Percentiles rank a stretch among this genome's conserved stretches.
phyloP scores from a whole-genome alignment of 768 basidiomycete species.

The Mycena galopus region DNA sequence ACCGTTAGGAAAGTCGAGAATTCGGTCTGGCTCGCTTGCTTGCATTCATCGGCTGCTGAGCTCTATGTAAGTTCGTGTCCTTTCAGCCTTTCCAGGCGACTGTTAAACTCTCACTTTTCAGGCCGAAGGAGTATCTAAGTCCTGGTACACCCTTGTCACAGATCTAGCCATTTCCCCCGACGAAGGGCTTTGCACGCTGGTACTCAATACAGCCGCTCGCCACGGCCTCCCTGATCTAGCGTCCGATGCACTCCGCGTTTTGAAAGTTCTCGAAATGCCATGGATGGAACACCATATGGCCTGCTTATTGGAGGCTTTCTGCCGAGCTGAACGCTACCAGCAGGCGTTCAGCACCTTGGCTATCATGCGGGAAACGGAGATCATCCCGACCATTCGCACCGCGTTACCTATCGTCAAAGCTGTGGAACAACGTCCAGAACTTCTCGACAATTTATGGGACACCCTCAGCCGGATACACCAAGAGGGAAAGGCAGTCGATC shows the following conservation, averaged over 20 bases:
- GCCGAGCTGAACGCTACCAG: slow-evolving; percentile 65
- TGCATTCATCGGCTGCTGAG: slow-evolving; percentile 72
- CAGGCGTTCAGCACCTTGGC: slow-evolving; percentile 73
- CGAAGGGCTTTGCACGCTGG: slow-evolving; percentile 78
- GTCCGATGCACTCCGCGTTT: slow-evolving; percentile 69
- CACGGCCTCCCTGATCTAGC: slow-evolving; percentile 80
- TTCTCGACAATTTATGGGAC: slow-evolving; percentile 74
- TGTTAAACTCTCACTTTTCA: slow-evolving; percentile 44
- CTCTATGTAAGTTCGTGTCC: slow-evolving; percentile 71
- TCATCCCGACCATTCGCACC: slow-evolving; percentile 65
- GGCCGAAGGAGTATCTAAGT: slow-evolving; percentile 74
- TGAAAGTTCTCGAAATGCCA: slow-evolving; percentile 62
- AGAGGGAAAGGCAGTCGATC: slow-evolving; percentile 65
- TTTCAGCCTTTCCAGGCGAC: not conserved
- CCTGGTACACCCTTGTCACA: slow-evolving; percentile 73
- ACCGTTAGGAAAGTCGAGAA: slow-evolving; percentile 67
- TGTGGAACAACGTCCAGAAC: slow-evolving; percentile 61
- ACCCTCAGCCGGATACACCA: slow-evolving; percentile 71
- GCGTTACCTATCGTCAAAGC: slow-evolving; percentile 64
- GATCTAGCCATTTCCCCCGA: slow-evolving; percentile 70
- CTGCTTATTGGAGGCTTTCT: slow-evolving; percentile 81
- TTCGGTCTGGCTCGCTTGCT: slow-evolving; percentile 74
- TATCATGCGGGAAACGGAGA: slow-evolving; percentile 68
- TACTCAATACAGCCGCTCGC: slow-evolving; percentile 81
- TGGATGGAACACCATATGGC: slow-evolving; percentile 83